phyloP scores from a whole-genome alignment of 257 asterid genomes.

The Echites panduratus region DNA sequence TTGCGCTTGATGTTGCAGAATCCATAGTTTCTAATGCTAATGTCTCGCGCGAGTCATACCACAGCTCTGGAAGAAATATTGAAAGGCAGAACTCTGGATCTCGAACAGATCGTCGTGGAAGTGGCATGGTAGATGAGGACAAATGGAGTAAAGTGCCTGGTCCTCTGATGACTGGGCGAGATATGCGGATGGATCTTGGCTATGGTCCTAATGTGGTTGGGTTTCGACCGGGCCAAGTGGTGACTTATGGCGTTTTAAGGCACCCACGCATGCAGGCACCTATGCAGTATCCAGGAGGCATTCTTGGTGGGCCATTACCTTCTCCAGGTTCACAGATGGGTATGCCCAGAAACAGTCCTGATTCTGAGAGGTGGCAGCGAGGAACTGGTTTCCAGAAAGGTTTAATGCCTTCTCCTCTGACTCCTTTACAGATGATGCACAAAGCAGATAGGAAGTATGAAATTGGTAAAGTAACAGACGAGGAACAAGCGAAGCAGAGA shows the following conservation, averaged over 20 bases:
- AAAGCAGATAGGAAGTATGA: slow-evolving; percentile 81
- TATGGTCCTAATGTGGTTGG: slow-evolving; percentile 37
- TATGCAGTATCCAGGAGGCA: slow-evolving; percentile 42
- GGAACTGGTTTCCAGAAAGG: slow-evolving; percentile 72
- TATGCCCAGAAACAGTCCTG: slow-evolving; percentile 54
- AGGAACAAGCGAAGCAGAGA: slow-evolving; percentile 86
- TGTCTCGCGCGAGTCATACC: slow-evolving; percentile 37
- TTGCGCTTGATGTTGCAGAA: slow-evolving; percentile 42
- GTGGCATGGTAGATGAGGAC: slow-evolving; percentile 57
- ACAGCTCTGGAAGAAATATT: slow-evolving; percentile 44
- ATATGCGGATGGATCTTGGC: slow-evolving; percentile 38
- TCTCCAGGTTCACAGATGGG: slow-evolving; percentile 56
- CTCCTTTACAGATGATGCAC: slow-evolving; percentile 67
- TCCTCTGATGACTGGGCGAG: slow-evolving; percentile 46
- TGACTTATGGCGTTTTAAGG: slow-evolving; percentile 60
- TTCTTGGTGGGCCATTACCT: slow-evolving; percentile 67
- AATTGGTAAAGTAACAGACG: slow-evolving; percentile 75
- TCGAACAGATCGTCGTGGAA: slow-evolving; percentile 60
- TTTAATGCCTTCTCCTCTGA: slow-evolving; percentile 72
- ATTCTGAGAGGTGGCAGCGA: slow-evolving; percentile 87
- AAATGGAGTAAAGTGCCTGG: slow-evolving; percentile 58
- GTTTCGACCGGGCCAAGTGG: slow-evolving; percentile 52
- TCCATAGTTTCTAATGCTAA: slow-evolving; percentile 27
- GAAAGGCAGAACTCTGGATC: slow-evolving; percentile 48
- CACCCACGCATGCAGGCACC: slow-evolving; percentile 53